A percentile compares a stretch with the other conserved stretches of the same genome.
Evolutionary conservation across 2,329 filamentous ascomycete species (phyloP).

Genomic region (Ceratocystis harringtonii): DNA sequence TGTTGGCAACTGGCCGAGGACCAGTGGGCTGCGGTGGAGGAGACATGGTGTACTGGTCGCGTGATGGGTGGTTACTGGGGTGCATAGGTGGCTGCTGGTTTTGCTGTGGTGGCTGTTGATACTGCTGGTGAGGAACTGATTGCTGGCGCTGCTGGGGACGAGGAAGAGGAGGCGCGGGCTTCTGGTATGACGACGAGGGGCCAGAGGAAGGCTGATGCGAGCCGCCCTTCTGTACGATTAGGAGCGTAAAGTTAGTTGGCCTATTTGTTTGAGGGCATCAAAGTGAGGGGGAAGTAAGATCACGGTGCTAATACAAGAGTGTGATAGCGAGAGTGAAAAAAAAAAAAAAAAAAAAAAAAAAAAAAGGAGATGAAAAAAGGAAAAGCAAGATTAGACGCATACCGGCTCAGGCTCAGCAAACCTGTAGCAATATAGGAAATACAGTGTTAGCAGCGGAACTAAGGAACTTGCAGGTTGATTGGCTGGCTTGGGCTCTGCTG

Average conservation of each 20-base stretch:
- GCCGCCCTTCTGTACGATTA: constrained; percentile 18
- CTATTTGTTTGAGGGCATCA: background rate
- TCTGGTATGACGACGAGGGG: constrained; percentile 15
- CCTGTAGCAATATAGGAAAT: constrained; percentile 26
- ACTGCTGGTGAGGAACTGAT: constrained; percentile 22
- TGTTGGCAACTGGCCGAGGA: constrained; percentile 29
- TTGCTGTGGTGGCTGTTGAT: constrained; percentile 8
- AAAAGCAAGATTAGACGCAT: constrained; percentile 20
- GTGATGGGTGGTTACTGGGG: constrained; percentile 20
- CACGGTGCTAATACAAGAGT: background rate
- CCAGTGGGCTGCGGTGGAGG: constrained; percentile 34
- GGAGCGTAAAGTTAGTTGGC: constrained; percentile 7
- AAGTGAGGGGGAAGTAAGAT: background rate
- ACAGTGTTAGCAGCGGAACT: constrained; percentile 13
- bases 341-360: background rate
- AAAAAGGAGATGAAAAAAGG: background rate
- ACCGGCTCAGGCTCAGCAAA: constrained; percentile 65
- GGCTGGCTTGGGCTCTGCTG: background rate
- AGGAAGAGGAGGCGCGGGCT: constrained; percentile 27
- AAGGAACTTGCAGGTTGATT: background rate
- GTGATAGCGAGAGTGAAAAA: background rate
- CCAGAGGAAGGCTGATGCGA: constrained; percentile 15
- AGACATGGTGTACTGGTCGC: constrained; percentile 31
- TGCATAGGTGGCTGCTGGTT: constrained; percentile 12
- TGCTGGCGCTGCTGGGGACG: constrained; percentile 23